Evolutionary conservation across 176 grass and related monocot genomes (phyloP), one percentile per base, ranked within the genome.

Genomic region (Oryza meyeriana): DNA sequence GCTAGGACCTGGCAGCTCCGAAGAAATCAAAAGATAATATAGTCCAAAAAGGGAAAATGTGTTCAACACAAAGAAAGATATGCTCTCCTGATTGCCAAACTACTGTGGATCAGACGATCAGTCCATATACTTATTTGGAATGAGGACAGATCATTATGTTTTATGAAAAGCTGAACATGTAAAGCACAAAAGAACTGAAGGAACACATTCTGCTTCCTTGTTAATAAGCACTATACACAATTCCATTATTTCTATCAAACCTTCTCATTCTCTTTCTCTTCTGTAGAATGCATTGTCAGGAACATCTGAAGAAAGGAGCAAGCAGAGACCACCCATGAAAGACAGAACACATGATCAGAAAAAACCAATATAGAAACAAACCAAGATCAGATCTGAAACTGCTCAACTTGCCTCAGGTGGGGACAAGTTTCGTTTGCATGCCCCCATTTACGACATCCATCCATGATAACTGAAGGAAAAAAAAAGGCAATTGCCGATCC

Each of bases 381-480:
- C 52, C 78, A 78, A 78, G 66, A 87, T 83, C 63, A 33, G 66
- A 83, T 72, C 66, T 78, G 55, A 45, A 58, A 20, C 3, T 83
- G 73, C 72, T 38, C 38, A 39, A 12, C 20, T 26, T 20, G 13
- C 39, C 5, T 27, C 52, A 26, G 24, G 79, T 75, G 42, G 79
- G 30, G 20, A 71, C 83, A 71, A 78, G 45, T 1, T 61, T 59
- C 1, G 13, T n/a, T 17, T 71, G 9, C 24, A 57, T 24, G 52
- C 8, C 33, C 36, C 40, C 30, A 74, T 40, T 8, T 16, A 66
- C 24, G 52, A 29, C 58, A 35, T 30, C 42, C 45, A 32, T 59
- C 42, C 34, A 41, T 44, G 58, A 40, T 28, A 38, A n/a, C 17
- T 25, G 25, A 40, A 24, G 1, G 44, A 7, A 30, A 52, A 64